Percentiles rank a stretch among this genome's conserved stretches.
Conservation (phyloP, 768 basidiomycete species). For the Leccinum rimulosum region DNA sequence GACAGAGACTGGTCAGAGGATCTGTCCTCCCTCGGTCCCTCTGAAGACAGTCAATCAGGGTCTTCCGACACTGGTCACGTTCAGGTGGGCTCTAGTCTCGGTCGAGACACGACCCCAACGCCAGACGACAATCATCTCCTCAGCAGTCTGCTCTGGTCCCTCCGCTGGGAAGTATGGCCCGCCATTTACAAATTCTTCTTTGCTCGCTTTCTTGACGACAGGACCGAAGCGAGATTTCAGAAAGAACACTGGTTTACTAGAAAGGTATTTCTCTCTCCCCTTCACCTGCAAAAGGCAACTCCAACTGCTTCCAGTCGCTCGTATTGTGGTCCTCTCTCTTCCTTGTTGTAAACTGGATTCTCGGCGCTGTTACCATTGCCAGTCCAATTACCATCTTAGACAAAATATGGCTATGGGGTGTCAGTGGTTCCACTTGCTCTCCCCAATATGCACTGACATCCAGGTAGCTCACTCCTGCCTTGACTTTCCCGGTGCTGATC, state of each 20-base stretch:
- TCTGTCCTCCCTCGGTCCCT: conserved; percentile 50
- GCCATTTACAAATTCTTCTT: conserved; percentile 55
- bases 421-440: conserved; percentile 30
- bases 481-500: conserved; percentile 61
- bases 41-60: conserved; percentile 50
- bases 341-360: conserved; percentile 67
- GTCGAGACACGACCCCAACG: conserved; percentile 33
- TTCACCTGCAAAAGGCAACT: neutral
- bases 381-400: conserved; percentile 47
- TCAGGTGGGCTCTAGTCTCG: conserved; percentile 35
- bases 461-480: conserved; percentile 49
- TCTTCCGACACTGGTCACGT: conserved; percentile 41
- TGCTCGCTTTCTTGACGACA: conserved; percentile 58
- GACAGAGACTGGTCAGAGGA: conserved; percentile 68
- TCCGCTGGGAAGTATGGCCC: conserved; percentile 63
- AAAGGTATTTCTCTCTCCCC: conserved; percentile 38
- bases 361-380: conserved; percentile 53
- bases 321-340: conserved; percentile 64
- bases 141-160: conserved; percentile 36
- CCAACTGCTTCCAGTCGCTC: conserved; percentile 37
- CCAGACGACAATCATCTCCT: conserved; percentile 36
- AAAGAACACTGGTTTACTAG: conserved; percentile 74
- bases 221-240: conserved; percentile 48
- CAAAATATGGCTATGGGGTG: conserved; percentile 59
- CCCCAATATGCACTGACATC: neutral